Base-by-base conservation (phyloP, 2,329 filamentous ascomycete genomes). In the Arthroderma sp. region DNA sequence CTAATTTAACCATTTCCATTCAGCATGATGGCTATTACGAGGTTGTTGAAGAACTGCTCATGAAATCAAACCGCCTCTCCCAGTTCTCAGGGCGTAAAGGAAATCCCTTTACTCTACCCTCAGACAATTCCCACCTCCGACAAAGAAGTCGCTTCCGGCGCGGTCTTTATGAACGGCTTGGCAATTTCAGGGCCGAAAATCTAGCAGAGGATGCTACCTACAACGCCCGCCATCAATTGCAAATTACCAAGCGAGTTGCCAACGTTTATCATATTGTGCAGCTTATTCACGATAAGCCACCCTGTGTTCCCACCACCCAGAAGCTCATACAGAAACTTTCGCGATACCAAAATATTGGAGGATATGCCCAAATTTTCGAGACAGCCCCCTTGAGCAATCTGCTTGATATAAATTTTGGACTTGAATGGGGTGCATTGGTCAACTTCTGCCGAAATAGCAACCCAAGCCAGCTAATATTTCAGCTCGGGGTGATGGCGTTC, bases 21-120 rank as follows among this genome's bases (percentile, higher is more conserved):
- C 69, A 73, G 44, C 58, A 69, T 45, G 64, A 67, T 41, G 51
- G 40, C 4, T 58, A 54, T 31, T 33, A 46, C 3, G 6, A 42
- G 5, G 11, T 54, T 2, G 43, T 57, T 22, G 5, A 42, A 41
- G 29, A 27, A 2, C 41, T 46, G 15, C 9, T 46, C 6, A 36
- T 9, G 10, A 45, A 45, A 29, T 45, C 43, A 2, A 10, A 45
- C 10, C 22, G 29, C 29, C 11, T 46, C 10, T 38, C 39, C 6
- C 10, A 30, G 9, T 46, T 41, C 38, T 36, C 38, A 4, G 4
- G 4, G 8, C 38, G 29, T 6, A 9, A 3, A 27, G 9, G 10
- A 11, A 9, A 29, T 45, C 10, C 9, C 4, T 9, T 46, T 2
- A n/a, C n/a, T 29, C 11, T 7, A 11, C 5, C 5, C 6, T 10